These are phyloP conservation scores for Sphaerulina vaccinii DNA, from an alignment of 2,329 filamentous ascomycete genomes.

Conservation along the genomic window DNA sequence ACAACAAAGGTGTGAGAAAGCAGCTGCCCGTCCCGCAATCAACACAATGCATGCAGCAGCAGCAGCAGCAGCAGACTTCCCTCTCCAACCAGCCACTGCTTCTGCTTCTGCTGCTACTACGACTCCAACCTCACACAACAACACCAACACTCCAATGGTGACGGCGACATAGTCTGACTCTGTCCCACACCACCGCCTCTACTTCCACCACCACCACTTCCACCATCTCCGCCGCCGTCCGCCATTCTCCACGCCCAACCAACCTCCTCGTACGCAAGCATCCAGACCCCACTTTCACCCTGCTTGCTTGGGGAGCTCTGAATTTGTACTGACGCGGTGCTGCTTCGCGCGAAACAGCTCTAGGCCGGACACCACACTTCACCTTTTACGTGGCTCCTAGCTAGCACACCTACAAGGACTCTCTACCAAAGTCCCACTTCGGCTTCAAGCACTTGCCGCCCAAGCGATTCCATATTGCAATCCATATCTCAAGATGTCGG, in stretches of 20 bases:
- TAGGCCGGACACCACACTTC: not conserved
- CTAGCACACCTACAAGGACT: not conserved
- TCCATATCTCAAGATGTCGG: constrained; percentile 29
- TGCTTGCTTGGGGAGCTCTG: not conserved
- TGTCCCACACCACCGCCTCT: constrained; percentile 7
- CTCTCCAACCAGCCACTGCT: not conserved
- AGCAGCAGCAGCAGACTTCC: not conserved
- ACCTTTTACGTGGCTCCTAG: not conserved
- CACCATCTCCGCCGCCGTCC: constrained; percentile 2
- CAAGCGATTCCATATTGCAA: not conserved
- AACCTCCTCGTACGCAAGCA: constrained; percentile 11
- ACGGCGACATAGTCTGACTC: constrained; percentile 15
- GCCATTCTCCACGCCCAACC: constrained; percentile 3
- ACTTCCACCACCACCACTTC: constrained; percentile 5
- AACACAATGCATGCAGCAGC: too few relatives aligned
- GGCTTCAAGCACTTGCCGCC: constrained; percentile 4
- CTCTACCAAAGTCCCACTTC: constrained; percentile 3
- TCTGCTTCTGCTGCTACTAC: too few relatives aligned
- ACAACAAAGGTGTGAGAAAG: not conserved
- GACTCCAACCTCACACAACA: not conserved
- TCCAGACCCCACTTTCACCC: not conserved
- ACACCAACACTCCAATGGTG: constrained; percentile 14
- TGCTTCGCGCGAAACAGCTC: not conserved
- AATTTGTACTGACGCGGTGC: not conserved
- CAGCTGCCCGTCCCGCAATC: not conserved